A percentile compares a stretch with the other conserved stretches of the same genome.
phyloP scores from a whole-genome alignment of 176 grass and related monocot genomes.

The Saccharum officinarum region DNA sequence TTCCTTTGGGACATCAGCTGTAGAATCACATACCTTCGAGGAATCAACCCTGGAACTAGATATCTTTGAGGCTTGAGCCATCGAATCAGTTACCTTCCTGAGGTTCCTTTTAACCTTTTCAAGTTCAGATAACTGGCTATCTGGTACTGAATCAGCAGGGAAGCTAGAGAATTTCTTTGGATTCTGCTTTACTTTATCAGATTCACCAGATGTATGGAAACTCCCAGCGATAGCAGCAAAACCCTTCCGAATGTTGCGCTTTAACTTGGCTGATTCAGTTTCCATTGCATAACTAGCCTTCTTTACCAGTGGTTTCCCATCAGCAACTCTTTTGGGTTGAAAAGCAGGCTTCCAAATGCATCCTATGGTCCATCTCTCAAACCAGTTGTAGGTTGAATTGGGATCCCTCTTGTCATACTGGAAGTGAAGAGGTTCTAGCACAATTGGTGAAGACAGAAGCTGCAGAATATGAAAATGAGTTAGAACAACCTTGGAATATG shows the following conservation, averaged over 20 bases:
- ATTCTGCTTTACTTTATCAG: conserved; percentile 68
- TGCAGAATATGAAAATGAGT: conserved; percentile 39
- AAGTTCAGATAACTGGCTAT: conserved; percentile 77
- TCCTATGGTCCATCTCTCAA: conserved; percentile 77
- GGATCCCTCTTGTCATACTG: conserved; percentile 65
- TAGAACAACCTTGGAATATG: conserved; percentile 1
- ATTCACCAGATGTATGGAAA: conserved; percentile 49
- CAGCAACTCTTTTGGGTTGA: conserved; percentile 55
- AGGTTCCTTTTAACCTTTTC: conserved; percentile 93
- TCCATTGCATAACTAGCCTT: conserved; percentile 70
- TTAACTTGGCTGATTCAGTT: conserved; percentile 86
- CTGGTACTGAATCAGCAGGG: conserved; percentile 57
- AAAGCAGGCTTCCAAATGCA: conserved; percentile 59
- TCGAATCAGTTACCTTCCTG: conserved; percentile 77
- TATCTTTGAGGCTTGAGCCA: conserved; percentile 67
- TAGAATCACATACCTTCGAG: conserved; percentile 58
- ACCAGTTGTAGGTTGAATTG: conserved; percentile 78
- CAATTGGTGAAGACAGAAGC: conserved; percentile 64
- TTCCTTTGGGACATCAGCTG: conserved; percentile 38
- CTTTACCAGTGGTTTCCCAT: conserved; percentile 54
- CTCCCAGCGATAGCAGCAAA: conserved; percentile 33
- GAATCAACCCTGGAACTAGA: conserved; percentile 61
- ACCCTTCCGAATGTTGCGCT: conserved; percentile 53
- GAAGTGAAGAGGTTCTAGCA: conserved; percentile 57
- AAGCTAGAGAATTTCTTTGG: conserved; percentile 43